Evolutionary conservation across 371 early-diverging fungal species (phyloP), one percentile per base, ranked within the genome.

Genomic region (Mortierella sp.): DNA sequence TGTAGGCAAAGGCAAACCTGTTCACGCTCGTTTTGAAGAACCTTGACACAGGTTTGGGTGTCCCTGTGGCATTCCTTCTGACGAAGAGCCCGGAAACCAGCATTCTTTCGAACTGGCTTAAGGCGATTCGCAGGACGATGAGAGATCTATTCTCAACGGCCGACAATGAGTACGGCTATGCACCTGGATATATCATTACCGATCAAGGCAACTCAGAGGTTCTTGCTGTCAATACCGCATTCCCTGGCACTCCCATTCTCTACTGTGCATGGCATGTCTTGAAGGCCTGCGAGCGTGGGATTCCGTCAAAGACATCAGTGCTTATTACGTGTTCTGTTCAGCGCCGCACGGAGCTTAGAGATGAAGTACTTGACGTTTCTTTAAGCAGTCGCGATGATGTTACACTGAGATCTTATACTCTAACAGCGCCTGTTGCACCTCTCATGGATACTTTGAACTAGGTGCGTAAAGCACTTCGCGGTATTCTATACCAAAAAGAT

Each of bases 201-300:
- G 60, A 60, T 37, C 60, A 67, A 53, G 60, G 68, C 30, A 54
- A 55, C n/a, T 34, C 43, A 11, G 67, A 54, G 34, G 42, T 66
- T 30, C 27, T 46, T 14, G 60, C 56, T 12, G 50, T 67, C 34
- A 53, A 55, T 46, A 50, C n/a, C 21, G 49, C 39, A 4, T 64
- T 56, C 39, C 51, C 65, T 2, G 53, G 30, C n/a, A 31, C 44
- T 1, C 52, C 58, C 19, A 46, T 64, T 17, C 43, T 52, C 48
- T 64, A 57, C 28, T 57, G 56, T 21, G 68, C 60, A n/a, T 59
- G 68, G 68, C 68, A 67, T 44, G 50, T 60, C 31, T 19, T 55
- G 34, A 53, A 50, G 31, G 55, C 24, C n/a, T 67, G 68, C 50
- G 60, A 56, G 26, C 30, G 50, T 11, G 56, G 56, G 44, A 28